These are phyloP conservation scores for Ophiostoma populinum DNA, from an alignment of 2,329 filamentous ascomycete genomes.

Conservation along the genomic window DNA sequence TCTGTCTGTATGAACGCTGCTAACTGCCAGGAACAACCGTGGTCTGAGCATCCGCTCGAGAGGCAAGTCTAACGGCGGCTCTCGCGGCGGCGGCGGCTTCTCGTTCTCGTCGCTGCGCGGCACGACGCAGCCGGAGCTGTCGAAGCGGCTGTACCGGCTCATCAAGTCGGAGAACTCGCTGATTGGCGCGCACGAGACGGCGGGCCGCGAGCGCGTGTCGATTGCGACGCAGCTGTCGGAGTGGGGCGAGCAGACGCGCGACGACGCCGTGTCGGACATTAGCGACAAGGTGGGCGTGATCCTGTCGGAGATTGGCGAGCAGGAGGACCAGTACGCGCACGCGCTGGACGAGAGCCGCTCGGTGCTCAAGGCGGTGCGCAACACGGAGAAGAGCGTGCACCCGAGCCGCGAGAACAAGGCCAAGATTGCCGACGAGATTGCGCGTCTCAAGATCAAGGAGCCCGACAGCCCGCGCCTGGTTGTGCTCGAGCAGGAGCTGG, in stretches of 20 bases:
- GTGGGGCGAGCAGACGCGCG: conserved; percentile 84
- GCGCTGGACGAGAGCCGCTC: conserved; percentile 70
- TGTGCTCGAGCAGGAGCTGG: conserved; percentile 86
- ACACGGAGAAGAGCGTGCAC: conserved; percentile 90
- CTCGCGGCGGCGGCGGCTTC: conserved; percentile 40
- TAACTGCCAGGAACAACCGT: conserved; percentile 48
- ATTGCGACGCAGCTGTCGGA: conserved; percentile 87
- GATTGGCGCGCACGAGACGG: conserved; percentile 68
- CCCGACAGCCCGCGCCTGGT: conserved; percentile 67
- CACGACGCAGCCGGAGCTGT: conserved; percentile 70
- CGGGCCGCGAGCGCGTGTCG: conserved; percentile 64
- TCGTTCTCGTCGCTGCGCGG: conserved; percentile 75
- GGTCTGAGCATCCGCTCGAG: conserved; percentile 57
- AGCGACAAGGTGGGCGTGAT: conserved; percentile 92
- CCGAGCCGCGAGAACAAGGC: conserved; percentile 73
- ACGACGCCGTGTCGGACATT: conserved; percentile 75
- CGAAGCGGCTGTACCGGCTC: conserved; percentile 72
- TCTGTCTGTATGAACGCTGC: neutral
- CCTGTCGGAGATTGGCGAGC: conserved; percentile 80
- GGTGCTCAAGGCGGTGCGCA: conserved; percentile 78
- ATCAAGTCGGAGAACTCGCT: conserved; percentile 92
- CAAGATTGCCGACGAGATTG: conserved; percentile 86
- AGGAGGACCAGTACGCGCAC: conserved; percentile 78
- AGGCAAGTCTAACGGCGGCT: conserved; percentile 21
- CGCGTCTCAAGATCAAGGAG: conserved; percentile 81